These are phyloP conservation scores for Mrakiaceae sp. DNA, from an alignment of 1,284 basidiomycete species.

Conservation along the genomic window DNA sequence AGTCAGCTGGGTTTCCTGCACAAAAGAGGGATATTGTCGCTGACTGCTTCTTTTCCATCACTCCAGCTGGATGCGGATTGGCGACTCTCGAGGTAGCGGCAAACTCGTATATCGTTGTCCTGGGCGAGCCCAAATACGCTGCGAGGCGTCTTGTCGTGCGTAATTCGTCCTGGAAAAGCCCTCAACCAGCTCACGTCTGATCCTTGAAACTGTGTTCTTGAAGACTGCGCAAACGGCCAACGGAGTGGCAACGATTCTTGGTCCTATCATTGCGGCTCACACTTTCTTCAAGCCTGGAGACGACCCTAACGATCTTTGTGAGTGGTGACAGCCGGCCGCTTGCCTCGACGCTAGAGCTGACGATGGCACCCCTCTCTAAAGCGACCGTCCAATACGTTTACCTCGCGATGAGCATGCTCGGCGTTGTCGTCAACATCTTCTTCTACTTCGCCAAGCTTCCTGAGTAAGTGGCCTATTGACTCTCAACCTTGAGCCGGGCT, in stretches of 20 bases:
- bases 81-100: constrained; percentile 27
- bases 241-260: constrained; percentile 27
- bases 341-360: constrained; percentile 19
- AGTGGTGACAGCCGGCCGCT: constrained; percentile 15
- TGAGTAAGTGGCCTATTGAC: constrained; percentile 11
- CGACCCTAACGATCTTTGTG: constrained; percentile 19
- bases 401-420: constrained; percentile 24
- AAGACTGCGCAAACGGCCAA: constrained; percentile 2
- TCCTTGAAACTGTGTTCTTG: too few species aligned
- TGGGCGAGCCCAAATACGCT: constrained; percentile 24
- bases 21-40: too few species aligned
- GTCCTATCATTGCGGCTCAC: constrained; percentile 25
- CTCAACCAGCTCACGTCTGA: too few species aligned
- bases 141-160: constrained; percentile 21
- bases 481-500: too few species aligned
- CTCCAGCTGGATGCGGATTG: constrained; percentile 12
- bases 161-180: too few species aligned
- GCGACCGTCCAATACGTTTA: constrained; percentile 28
- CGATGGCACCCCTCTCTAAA: constrained; percentile 15
- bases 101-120: constrained; percentile 26
- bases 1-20: constrained; percentile 11
- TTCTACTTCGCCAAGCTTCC: constrained; percentile 26
- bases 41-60: too few species aligned
- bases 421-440: constrained; percentile 22
- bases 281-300: constrained; percentile 22